phyloP scores from a whole-genome alignment of 805 yeast species.

The Candida tibetensis region DNA sequence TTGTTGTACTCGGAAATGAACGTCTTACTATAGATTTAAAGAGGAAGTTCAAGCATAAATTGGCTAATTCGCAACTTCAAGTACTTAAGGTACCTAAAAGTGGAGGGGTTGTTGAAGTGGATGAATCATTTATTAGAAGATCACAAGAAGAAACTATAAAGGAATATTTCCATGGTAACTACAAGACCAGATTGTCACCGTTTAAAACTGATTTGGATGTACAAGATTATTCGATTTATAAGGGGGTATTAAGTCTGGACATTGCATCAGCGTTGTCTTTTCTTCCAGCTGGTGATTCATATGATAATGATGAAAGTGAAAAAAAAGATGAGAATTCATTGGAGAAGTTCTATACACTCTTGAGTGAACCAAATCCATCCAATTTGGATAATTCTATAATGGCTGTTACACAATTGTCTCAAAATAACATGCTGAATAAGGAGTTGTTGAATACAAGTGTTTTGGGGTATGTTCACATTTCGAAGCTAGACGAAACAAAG shows the following conservation, averaged over 20 bases:
- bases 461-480: slow-evolving; percentile 73
- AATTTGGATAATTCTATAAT: slow-evolving; percentile 73
- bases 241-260: slow-evolving; percentile 49
- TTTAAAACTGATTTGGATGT: slow-evolving; percentile 75
- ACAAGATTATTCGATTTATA: slow-evolving; percentile 57
- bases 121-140: slow-evolving; percentile 65
- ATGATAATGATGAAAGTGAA: slow-evolving; percentile 22
- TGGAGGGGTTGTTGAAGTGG: slow-evolving; percentile 75
- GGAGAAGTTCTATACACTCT: slow-evolving; percentile 31
- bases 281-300: slow-evolving; percentile 43
- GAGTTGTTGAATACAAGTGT: slow-evolving; percentile 58
- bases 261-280: slow-evolving; percentile 35
- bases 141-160: slow-evolving; percentile 73
- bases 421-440: slow-evolving; percentile 40
- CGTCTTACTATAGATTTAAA: slow-evolving; percentile 61
- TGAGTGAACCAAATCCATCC: slow-evolving; percentile 47
- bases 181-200: slow-evolving; percentile 70
- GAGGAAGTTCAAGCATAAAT: slow-evolving; percentile 44
- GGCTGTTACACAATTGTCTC: slow-evolving; percentile 48
- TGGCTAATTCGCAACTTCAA: slow-evolving; percentile 28
- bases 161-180: slow-evolving; percentile 86
- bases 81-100: slow-evolving; percentile 65
- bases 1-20: slow-evolving; percentile 78
- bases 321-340: slow-evolving; percentile 26
- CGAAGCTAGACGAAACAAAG: slow-evolving; percentile 72